Percentiles rank a stretch among this genome's conserved stretches.
phyloP scores from a whole-genome alignment of 371 early-diverging fungal genomes.

The Mucor irregularis region DNA sequence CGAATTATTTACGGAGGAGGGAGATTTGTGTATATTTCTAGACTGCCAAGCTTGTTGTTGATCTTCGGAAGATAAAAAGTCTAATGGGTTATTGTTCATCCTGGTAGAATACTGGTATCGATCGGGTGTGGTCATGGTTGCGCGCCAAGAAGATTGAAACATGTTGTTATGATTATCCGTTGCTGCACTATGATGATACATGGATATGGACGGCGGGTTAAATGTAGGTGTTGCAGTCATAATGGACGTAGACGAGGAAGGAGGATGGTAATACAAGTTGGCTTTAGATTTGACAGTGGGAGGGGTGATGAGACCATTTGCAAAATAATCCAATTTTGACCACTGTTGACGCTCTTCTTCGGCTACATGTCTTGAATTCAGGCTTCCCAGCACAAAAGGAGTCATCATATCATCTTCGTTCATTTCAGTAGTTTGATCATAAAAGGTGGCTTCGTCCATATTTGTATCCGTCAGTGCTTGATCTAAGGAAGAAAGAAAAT shows the following conservation, averaged over 20 bases:
- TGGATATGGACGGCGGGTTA: no score
- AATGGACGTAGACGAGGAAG: not conserved
- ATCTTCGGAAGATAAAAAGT: conserved; percentile 1
- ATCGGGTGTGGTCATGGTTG: conserved; percentile 4
- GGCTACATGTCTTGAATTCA: conserved; percentile 9
- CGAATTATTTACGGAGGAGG: not conserved
- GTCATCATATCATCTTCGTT: conserved; percentile 19
- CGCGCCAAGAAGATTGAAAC: conserved; percentile 14
- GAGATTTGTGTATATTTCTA: not conserved
- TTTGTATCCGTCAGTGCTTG: conserved; percentile 19
- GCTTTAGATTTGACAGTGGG: conserved; percentile 14
- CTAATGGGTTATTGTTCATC: conserved; percentile 5
- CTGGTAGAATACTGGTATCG: conserved; percentile 12
- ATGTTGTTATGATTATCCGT: not conserved
- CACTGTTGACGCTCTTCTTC: conserved; percentile 19
- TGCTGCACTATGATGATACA: no score
- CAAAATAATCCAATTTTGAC: conserved; percentile 20
- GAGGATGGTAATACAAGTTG: not conserved
- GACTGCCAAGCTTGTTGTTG: no score
- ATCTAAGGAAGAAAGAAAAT: conserved; percentile 22
- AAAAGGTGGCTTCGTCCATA: no score
- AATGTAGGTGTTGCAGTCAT: no score
- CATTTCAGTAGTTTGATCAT: not conserved
- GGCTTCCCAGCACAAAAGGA: conserved; percentile 23
- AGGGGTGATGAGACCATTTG: conserved; percentile 7